Evolutionary conservation across 2,329 filamentous ascomycete genomes (phyloP).

Genomic region (Xylaria sp.): DNA sequence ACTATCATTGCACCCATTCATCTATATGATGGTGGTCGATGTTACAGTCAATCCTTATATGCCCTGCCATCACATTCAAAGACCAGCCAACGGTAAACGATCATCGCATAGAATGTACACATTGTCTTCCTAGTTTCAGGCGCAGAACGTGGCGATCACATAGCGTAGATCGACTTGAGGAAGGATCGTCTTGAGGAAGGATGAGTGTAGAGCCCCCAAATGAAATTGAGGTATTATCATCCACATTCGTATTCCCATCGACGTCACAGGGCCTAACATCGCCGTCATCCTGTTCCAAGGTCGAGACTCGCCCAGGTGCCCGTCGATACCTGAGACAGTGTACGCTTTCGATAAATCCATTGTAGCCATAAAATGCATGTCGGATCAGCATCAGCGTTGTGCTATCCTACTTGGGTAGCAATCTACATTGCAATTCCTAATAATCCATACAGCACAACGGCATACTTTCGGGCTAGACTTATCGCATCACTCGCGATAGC

Average conservation of each 20-base stretch:
- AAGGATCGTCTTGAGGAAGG: too few species aligned
- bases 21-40: neutral
- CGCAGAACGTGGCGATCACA: neutral
- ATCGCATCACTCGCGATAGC: neutral
- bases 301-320: too few species aligned
- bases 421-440: neutral
- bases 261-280: too few species aligned
- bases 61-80: neutral
- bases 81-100: neutral
- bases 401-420: neutral
- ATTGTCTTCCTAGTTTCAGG: neutral
- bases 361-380: neutral
- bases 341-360: neutral
- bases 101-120: neutral
- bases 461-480: neutral
- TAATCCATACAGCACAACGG: neutral
- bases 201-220: neutral
- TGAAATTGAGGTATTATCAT: neutral
- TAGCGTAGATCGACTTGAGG: too few species aligned
- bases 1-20: neutral
- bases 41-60: neutral
- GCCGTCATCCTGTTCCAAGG: neutral
- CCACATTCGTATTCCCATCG: neutral
- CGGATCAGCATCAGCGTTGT: neutral
- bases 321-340: neutral